These are phyloP conservation scores for Ambrosia artemisiifolia DNA, from an alignment of 129 eudicot genomes.

Conservation along the genomic window DNA sequence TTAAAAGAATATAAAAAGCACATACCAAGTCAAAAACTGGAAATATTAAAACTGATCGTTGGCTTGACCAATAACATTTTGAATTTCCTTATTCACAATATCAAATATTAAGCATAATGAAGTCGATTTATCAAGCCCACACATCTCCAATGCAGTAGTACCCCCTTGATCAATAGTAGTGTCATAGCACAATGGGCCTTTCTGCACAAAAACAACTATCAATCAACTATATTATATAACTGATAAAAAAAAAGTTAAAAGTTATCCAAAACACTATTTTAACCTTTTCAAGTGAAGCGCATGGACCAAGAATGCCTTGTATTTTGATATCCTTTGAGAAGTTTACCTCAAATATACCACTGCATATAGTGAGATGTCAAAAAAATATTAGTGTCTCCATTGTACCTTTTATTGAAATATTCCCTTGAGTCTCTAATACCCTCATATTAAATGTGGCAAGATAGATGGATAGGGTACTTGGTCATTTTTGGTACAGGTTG, in stretches of 20 bases:
- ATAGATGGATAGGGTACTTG: too few relatives aligned
- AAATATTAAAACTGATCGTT: conserved; percentile 86
- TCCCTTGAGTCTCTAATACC: too few relatives aligned
- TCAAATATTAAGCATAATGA: too few relatives aligned
- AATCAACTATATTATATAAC: conserved; percentile 20
- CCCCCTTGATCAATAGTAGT: conserved; percentile 85
- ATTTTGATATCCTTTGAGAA: too few relatives aligned
- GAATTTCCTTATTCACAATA: conserved; percentile 76
- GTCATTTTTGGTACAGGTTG: too few relatives aligned
- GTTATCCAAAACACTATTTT: conserved; percentile 7
- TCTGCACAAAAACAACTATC: conserved; percentile 55
- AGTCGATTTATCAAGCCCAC: conserved; percentile 91
- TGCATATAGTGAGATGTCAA: too few relatives aligned
- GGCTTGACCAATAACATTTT: conserved; percentile 69
- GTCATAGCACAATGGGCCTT: conserved; percentile 91
- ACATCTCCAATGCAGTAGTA: conserved; percentile 96
- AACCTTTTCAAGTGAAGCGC: conserved; percentile 99
- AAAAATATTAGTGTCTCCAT: too few relatives aligned
- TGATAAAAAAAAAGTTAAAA: neutral
- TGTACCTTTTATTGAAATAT: too few relatives aligned
- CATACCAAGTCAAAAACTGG: conserved; percentile 94
- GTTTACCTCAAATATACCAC: too few relatives aligned
- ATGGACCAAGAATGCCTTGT: conserved; percentile 96
- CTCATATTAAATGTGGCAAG: too few relatives aligned
- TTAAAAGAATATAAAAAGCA: conserved; percentile 9